Evolutionary conservation across 257 asterid genomes (phyloP), one percentile per base, ranked within the genome.

Genomic region (Echium plantagineum): DNA sequence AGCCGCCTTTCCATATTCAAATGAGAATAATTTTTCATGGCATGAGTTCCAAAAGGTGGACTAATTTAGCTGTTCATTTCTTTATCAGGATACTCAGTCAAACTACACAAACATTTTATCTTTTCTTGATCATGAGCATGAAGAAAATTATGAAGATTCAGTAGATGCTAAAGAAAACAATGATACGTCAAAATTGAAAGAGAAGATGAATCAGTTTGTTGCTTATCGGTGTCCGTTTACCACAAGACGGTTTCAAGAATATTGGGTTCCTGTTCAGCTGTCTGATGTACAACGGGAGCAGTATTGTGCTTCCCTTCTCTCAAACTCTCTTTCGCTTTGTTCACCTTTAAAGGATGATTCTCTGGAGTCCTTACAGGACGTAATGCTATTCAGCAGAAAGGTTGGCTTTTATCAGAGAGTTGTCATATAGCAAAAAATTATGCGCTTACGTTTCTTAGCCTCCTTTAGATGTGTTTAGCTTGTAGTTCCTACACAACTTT

Each of bases 191-290:
- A 58, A 59, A 63, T 62, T 68, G 53, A 66, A 70, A 63, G 69
- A 64, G 42, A 71, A 63, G 38, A 46, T 63, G 30, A 48, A 51
- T 30, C 30, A 52, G 22, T 66, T 68, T 52, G 55, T 24, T 75
- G 79, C 63, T 55, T 64, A 69, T 57, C 73, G 58, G 48, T 54
- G 66, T 42, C 16, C 49, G 49, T 42, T 42, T 42, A 42, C 21
- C 19, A 30, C 59, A 60, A 22, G 26, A 9, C 32, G n/a, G n/a
- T 78, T 80, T 54, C n/a, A n/a, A 53, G 90, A 85, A 73, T 80
- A 82, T 17, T 85, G 94, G 94, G 87, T 82, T 59, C 89, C 90
- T 26, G 83, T 73, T 62, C 59, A 54, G 77, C 94, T 82, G 61
- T 78, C 90, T 38, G 57, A 80, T 53, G 66, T 80, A 71, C 90